Conservation (phyloP, 441 rosid genomes). For the Cnidoscolus chayamansa region DNA sequence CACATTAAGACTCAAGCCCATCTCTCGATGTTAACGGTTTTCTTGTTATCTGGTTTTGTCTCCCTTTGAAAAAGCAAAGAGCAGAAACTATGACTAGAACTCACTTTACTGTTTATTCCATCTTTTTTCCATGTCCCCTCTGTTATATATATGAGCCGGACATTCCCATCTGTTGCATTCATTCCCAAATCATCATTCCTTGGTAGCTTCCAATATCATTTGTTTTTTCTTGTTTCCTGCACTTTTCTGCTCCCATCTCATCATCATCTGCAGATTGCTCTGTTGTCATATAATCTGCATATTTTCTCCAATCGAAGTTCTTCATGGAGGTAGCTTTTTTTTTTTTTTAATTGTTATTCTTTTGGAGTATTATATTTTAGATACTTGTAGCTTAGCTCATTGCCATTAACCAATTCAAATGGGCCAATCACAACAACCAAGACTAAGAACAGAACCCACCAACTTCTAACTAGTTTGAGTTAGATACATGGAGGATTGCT, state of each 20-base stretch:
- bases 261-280: background rate
- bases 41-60: conserved; percentile 25
- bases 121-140: conserved; percentile 11
- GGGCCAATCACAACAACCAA: too few species aligned
- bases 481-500: too few species aligned
- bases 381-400: too few species aligned
- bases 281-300: background rate
- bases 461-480: background rate
- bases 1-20: background rate
- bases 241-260: background rate
- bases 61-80: conserved; percentile 28
- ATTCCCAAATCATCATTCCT: conserved; percentile 6
- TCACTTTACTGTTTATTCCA: conserved; percentile 22
- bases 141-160: conserved; percentile 4
- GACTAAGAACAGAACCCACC: background rate
- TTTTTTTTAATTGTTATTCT: background rate
- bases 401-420: background rate
- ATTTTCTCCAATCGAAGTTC: conserved; percentile 2
- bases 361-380: too few species aligned
- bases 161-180: conserved; percentile 20
- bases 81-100: conserved; percentile 10
- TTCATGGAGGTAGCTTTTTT: conserved; percentile 20
- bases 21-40: conserved; percentile 24
- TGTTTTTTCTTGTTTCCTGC: background rate
- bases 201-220: conserved; percentile 2